Base-by-base conservation (phyloP, 2,329 filamentous ascomycete species). In the Cladophialophora immunda region DNA sequence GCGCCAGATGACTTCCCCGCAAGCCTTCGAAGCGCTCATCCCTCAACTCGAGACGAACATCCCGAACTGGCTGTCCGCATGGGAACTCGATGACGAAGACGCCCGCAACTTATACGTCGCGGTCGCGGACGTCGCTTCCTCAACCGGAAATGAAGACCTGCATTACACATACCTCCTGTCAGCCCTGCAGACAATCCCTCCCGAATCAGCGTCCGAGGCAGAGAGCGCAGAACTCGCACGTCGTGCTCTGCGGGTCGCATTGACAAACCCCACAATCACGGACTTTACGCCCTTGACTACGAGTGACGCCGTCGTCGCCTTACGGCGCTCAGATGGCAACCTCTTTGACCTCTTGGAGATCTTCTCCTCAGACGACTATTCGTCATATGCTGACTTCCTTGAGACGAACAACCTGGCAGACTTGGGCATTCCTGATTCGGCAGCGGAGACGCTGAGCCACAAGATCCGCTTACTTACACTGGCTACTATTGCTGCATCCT, bases 391-490 rank as follows among this genome's bases (percentile, higher is more conserved):
- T 79, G 94, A 97, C 81, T 98, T 98, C 84, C 89, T 92, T 78
- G 91, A 96, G 54, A 73, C 79, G 67, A 81, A 76, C 60, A 78
- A 78, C 11, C 77, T 82, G 62, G 71, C 77, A 32, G 76, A 77
- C 75, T 92, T 96, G 82, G 97, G 93, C 83, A 82, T 98, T 68
- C 90, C 94, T 79, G 86, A 90, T 75, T 87, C 92, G 76, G 87
- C 88, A 71, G 86, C 90, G 57, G 90, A 97, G 61, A 89, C 88
- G 69, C 87, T 98, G 72, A 89, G 93, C 85, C 92, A 91, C 80
- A 99, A 99, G 86, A 97, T 98, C 87, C 92, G 95, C 73, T 89
- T 99, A 54, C 87, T 99, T 66, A 98, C 95, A 15, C 91, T 99
- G 72, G 91, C 94, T 72, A 94, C 91, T 72, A 86, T 98, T 71